phyloP scores from a whole-genome alignment of 441 rosid genomes.

The Populus hybrid region DNA sequence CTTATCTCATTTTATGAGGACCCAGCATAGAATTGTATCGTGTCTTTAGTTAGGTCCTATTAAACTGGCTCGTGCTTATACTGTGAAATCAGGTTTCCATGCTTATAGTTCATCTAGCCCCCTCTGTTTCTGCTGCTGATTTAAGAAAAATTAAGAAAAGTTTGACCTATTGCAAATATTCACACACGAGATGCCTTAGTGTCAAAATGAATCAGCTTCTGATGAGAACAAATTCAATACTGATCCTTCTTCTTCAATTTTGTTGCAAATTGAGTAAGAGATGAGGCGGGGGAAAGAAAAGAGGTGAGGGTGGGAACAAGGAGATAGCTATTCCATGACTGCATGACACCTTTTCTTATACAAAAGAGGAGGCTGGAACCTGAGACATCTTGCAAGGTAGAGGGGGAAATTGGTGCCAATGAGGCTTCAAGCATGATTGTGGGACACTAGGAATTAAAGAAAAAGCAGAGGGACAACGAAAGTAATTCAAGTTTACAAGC shows the following conservation, averaged over 20 bases:
- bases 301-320: not conserved
- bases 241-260: not conserved
- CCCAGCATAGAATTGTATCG: not conserved
- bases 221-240: not conserved
- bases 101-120: not conserved
- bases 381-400: too few species aligned
- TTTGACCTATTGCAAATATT: not conserved
- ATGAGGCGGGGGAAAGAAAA: too few species aligned
- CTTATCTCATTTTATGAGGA: not conserved
- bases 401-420: too few species aligned
- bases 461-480: not conserved
- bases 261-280: too few species aligned
- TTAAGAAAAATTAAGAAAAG: not conserved
- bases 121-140: not conserved
- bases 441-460: not conserved
- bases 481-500: not conserved
- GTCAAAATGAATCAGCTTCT: not conserved
- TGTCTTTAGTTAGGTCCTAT: not conserved
- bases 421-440: too few species aligned
- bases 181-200: not conserved
- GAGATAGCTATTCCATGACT: too few species aligned
- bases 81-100: not conserved
- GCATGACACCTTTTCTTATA: too few species aligned
- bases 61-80: not conserved
- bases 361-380: too few species aligned